Percentiles rank a stretch among this genome's conserved stretches.
These are phyloP conservation scores for Harringtonia lauricola DNA, from an alignment of 2,329 filamentous ascomycete genomes.

Conservation along the genomic window DNA sequence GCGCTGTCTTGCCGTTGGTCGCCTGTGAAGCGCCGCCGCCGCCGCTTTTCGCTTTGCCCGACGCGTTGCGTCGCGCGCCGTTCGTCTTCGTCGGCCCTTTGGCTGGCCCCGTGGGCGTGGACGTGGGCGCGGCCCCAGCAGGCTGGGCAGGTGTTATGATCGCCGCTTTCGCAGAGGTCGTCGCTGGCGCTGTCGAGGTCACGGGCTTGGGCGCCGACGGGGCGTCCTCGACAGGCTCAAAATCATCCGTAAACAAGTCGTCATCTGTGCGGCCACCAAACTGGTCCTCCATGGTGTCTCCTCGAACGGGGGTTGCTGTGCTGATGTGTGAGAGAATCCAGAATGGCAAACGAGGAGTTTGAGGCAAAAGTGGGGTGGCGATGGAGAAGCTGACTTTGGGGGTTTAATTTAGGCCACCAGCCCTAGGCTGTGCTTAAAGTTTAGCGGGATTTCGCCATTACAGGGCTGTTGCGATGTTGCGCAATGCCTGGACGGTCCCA, in stretches of 20 bases:
- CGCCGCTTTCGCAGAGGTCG: no score
- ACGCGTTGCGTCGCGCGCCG: not conserved
- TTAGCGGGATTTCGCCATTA: no score
- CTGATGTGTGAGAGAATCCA: no score
- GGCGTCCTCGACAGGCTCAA: slow-evolving; percentile 36
- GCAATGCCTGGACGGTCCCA: no score
- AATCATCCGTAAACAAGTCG: slow-evolving; percentile 51
- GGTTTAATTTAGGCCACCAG: no score
- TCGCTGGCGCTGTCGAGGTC: not conserved
- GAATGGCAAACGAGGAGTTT: not conserved
- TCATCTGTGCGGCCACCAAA: slow-evolving; percentile 51
- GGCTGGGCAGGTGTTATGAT: not conserved
- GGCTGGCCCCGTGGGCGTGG: not conserved
- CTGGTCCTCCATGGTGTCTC: slow-evolving; percentile 56
- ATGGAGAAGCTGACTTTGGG: no score
- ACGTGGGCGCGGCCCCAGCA: not conserved
- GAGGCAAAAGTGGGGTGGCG: not conserved
- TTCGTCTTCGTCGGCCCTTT: not conserved
- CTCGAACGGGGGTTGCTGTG: no score
- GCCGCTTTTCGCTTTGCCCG: not conserved
- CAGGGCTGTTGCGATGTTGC: no score
- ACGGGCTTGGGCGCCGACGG: not conserved
- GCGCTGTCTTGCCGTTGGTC: not conserved
- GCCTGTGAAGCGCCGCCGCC: not conserved
- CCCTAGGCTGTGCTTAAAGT: no score